These are phyloP conservation scores for Blakeslea trispora DNA, from an alignment of 371 early-diverging fungal genomes.

Conservation along the genomic window DNA sequence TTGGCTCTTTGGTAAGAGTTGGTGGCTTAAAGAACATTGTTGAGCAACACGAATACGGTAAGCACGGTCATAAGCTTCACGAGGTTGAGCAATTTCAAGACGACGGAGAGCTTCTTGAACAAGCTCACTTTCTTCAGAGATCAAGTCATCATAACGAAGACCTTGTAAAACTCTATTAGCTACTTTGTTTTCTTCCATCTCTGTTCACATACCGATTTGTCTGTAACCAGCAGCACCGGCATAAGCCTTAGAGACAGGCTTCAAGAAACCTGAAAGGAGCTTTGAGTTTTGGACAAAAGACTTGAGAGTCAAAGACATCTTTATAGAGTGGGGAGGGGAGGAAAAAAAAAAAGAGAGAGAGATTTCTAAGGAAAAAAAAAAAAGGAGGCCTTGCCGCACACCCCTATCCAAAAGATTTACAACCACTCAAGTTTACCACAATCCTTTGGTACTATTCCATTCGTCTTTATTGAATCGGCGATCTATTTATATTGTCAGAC, in stretches of 20 bases:
- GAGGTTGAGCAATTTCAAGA: slow-evolving; percentile 63
- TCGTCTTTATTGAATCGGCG: too few relatives aligned
- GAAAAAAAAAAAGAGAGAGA: slow-evolving; percentile 4
- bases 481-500: too few relatives aligned
- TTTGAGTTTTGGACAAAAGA: slow-evolving; percentile 61
- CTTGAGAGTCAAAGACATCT: slow-evolving; percentile 49
- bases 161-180: too few relatives aligned
- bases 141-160: slow-evolving; percentile 89
- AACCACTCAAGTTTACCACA: neutral
- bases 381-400: neutral
- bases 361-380: slow-evolving; percentile 7
- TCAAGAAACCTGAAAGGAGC: slow-evolving; percentile 64
- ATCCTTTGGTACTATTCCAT: too few relatives aligned
- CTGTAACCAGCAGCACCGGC: slow-evolving; percentile 80
- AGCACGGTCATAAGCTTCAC: slow-evolving; percentile 74
- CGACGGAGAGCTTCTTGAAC: slow-evolving; percentile 89
- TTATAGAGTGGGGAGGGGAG: slow-evolving; percentile 29
- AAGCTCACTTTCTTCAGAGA: slow-evolving; percentile 83
- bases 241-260: slow-evolving; percentile 72
- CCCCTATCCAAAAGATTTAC: neutral
- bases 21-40: slow-evolving; percentile 75
- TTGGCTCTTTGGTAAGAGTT: slow-evolving; percentile 67
- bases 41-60: slow-evolving; percentile 86
- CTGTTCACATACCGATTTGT: slow-evolving; percentile 80
- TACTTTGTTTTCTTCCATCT: too few relatives aligned